A percentile compares a stretch with the other conserved stretches of the same genome.
These are phyloP conservation scores for Calycina marina DNA, from an alignment of 2,329 filamentous ascomycete species.

Conservation along the genomic window DNA sequence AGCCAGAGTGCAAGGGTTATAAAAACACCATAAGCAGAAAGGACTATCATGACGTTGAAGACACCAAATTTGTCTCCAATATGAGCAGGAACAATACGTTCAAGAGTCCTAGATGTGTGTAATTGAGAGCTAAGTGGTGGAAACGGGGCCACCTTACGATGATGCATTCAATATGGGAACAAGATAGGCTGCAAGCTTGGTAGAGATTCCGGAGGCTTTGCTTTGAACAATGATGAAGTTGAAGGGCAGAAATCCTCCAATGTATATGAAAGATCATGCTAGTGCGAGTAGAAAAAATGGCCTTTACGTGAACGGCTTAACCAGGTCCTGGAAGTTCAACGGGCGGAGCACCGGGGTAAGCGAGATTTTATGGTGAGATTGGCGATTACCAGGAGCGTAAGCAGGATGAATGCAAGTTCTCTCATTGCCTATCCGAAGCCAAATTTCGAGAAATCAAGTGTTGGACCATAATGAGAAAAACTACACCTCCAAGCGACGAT, in stretches of 20 bases:
- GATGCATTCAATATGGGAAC: slow-evolving; percentile 34
- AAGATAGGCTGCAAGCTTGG: slow-evolving; percentile 31
- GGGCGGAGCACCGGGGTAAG: slow-evolving; percentile 24
- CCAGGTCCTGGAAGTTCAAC: slow-evolving; percentile 18
- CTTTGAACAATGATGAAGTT: slow-evolving; percentile 29
- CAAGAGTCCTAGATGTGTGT: slow-evolving; percentile 29
- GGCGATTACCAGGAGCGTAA: slow-evolving; percentile 33
- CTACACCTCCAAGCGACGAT: slow-evolving; percentile 34
- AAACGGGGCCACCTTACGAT: slow-evolving; percentile 15
- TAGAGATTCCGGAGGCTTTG: slow-evolving; percentile 29
- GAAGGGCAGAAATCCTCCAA: slow-evolving; percentile 35
- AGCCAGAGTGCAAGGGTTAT: not conserved
- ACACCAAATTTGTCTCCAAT: slow-evolving; percentile 35
- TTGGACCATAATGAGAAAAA: slow-evolving; percentile 44
- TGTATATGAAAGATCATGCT: slow-evolving; percentile 27
- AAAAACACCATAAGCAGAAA: slow-evolving; percentile 15
- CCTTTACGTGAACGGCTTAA: slow-evolving; percentile 22
- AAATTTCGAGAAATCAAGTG: slow-evolving; percentile 32
- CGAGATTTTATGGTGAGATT: slow-evolving; percentile 34
- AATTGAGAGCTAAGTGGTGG: not conserved
- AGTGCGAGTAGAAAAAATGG: slow-evolving; percentile 22
- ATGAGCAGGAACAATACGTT: slow-evolving; percentile 34
- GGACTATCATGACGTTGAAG: slow-evolving; percentile 27
- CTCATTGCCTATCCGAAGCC: slow-evolving; percentile 42
- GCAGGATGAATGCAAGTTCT: slow-evolving; percentile 36